These are phyloP conservation scores for Rutstroemia sp. DNA, from an alignment of 2,329 filamentous ascomycete species.

Conservation along the genomic window DNA sequence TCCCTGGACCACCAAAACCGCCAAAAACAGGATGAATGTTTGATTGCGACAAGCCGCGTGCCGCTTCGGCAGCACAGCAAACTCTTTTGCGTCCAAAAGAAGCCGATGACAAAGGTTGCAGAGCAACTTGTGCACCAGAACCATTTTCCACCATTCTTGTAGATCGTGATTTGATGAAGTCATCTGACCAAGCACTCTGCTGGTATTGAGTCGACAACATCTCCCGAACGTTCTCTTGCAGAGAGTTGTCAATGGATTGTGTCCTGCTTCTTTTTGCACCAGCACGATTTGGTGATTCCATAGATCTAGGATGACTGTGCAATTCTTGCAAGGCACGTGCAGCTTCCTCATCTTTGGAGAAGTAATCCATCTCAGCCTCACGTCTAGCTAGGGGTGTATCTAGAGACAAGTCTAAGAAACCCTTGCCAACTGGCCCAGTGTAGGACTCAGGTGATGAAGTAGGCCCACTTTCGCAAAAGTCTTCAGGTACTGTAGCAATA, in stretches of 20 bases:
- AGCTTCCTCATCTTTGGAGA: constrained; percentile 40
- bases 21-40: constrained; percentile 43
- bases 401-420: constrained; percentile 42
- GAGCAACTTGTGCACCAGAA: constrained; percentile 34
- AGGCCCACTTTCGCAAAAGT: constrained; percentile 43
- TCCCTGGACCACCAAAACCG: constrained; percentile 49
- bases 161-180: constrained; percentile 25
- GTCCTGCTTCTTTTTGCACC: constrained; percentile 54
- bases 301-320: constrained; percentile 43
- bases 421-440: constrained; percentile 44
- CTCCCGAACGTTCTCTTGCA: constrained; percentile 62
- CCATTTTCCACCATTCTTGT: constrained; percentile 32
- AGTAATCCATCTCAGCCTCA: constrained; percentile 39
- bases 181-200: constrained; percentile 20
- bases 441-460: constrained; percentile 52
- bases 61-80: constrained; percentile 56
- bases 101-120: constrained; percentile 38
- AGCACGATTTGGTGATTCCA: constrained; percentile 31
- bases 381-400: constrained; percentile 40
- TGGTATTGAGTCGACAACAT: constrained; percentile 40
- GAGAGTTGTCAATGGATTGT: constrained; percentile 48
- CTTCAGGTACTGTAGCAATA: constrained; percentile 51
- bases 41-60: constrained; percentile 39
- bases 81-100: constrained; percentile 51
- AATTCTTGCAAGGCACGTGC: constrained; percentile 53